Conservation (phyloP, 768 basidiomycete species). For the Termitomyces sp. region DNA sequence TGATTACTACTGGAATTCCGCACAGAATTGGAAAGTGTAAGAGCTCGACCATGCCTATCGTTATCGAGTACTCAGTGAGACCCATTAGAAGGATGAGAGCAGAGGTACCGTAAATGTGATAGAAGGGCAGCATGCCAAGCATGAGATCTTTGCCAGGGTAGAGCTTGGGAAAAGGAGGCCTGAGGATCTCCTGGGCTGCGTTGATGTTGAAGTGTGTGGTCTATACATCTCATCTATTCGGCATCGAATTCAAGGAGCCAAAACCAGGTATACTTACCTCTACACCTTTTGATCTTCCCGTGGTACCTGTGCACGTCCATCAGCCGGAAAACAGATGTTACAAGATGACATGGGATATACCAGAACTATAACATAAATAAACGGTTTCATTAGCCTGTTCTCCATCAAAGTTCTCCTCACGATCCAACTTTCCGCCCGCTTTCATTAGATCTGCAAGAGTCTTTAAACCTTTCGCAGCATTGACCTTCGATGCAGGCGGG, state of each 20-base stretch:
- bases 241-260: neutral
- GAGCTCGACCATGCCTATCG: slow-evolving; percentile 54
- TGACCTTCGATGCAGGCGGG: slow-evolving; percentile 21
- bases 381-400: slow-evolving; percentile 52
- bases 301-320: slow-evolving; percentile 52
- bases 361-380: slow-evolving; percentile 60
- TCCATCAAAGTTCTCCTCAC: slow-evolving; percentile 57
- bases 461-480: slow-evolving; percentile 4
- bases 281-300: slow-evolving; percentile 73
- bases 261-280: slow-evolving; percentile 29
- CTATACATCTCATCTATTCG: slow-evolving; percentile 22
- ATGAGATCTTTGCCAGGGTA: slow-evolving; percentile 43
- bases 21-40: slow-evolving; percentile 51
- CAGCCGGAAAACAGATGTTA: neutral
- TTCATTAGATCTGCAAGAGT: slow-evolving; percentile 23
- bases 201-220: slow-evolving; percentile 71
- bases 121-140: slow-evolving; percentile 63
- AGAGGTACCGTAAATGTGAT: slow-evolving; percentile 39
- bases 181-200: slow-evolving; percentile 51
- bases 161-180: slow-evolving; percentile 38
- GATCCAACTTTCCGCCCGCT: slow-evolving; percentile 46
- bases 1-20: slow-evolving; percentile 53
- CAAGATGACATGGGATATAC: slow-evolving; percentile 11
- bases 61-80: neutral
- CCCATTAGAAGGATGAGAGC: neutral